Evolutionary conservation across 257 asterid genomes (phyloP), one percentile per base, ranked within the genome.

Genomic region (Penstemon newberryi): DNA sequence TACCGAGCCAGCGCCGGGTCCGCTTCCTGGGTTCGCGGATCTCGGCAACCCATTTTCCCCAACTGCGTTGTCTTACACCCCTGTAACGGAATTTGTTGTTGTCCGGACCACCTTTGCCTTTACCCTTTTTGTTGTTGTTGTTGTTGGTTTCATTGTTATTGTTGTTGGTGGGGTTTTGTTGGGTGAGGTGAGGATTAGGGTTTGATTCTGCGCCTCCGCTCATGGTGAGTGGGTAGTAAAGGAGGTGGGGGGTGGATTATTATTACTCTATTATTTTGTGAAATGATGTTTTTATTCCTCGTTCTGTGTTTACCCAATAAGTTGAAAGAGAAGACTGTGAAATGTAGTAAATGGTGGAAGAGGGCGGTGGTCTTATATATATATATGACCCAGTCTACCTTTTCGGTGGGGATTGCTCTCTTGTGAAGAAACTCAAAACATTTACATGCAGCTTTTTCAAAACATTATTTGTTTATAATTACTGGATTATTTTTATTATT

Each of bases 31-130:
- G 98, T 76, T 92, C 98, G 0, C 98, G 97, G 80, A 92, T 92
- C 96, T 92, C 97, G 8, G 97, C 97, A 0, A 92, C 98, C 98
- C 98, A 92, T 44, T 92, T 90, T 0, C 98, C 98, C 98, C 97
- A 92, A 77, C 98, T 92, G 3, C 98, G 88, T 69, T 92, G 98
- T 33, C 98, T 72, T 5, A 92, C 97, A 0, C 98, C 98, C 0
- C 97, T 50, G 43, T 82, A 92, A 3, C 86, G 75, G 74, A 92
- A 92, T 82, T 88, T 90, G 72, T 68, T 69, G 67, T 92, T 92
- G 46, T 92, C 97, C 1, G 98, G 98, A 1, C 98, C 98, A 5
- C 98, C 98, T 56, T 86, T 86, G 3, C 86, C 90, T 55, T 81
- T 91, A 0, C 79, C 81, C 7, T 74, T 78, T 42, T 55, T 79